Percentiles rank a stretch among this genome's conserved stretches.
Evolutionary conservation across 2,329 filamentous ascomycete species (phyloP).

Genomic region (Penicillium aurantiogriseum): DNA sequence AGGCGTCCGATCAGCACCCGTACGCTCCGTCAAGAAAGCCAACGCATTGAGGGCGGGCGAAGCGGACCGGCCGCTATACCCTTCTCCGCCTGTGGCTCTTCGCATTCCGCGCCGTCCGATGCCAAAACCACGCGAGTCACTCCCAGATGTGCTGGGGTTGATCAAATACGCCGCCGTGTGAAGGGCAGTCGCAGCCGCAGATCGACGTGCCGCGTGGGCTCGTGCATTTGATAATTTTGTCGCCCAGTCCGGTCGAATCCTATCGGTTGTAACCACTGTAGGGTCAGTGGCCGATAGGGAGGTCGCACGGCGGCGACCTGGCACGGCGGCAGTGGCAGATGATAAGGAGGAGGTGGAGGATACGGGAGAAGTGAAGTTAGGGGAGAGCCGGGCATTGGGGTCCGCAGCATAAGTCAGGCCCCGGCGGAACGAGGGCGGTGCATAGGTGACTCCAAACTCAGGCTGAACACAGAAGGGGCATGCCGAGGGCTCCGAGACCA

Average conservation of each 20-base stretch:
- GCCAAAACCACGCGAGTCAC: slow-evolving; percentile 53
- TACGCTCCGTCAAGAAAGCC: slow-evolving; percentile 48
- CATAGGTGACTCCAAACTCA: slow-evolving; percentile 95
- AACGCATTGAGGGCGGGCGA: slow-evolving; percentile 47
- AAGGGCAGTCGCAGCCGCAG: slow-evolving; percentile 88
- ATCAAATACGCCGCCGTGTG: slow-evolving; percentile 95
- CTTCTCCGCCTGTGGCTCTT: slow-evolving; percentile 39
- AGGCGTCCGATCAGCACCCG: slow-evolving; percentile 32
- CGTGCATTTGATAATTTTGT: slow-evolving; percentile 82
- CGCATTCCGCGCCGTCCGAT: slow-evolving; percentile 55
- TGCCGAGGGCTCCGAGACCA: slow-evolving; percentile 86
- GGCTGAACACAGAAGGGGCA: slow-evolving; percentile 95
- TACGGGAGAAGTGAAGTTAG: slow-evolving; percentile 66
- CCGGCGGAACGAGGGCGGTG: slow-evolving; percentile 81
- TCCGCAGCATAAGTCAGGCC: slow-evolving; percentile 70
- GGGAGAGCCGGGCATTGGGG: slow-evolving; percentile 50
- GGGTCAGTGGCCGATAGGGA: slow-evolving; percentile 79
- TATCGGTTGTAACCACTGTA: slow-evolving; percentile 87
- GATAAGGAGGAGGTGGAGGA: slow-evolving; percentile 81
- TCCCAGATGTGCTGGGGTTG: slow-evolving; percentile 50
- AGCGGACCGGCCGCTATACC: slow-evolving; percentile 32
- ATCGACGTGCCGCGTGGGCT: slow-evolving; percentile 78
- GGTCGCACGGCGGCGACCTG: slow-evolving; percentile 57
- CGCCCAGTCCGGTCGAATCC: slow-evolving; percentile 89
- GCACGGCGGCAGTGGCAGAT: slow-evolving; percentile 49